phyloP scores from a whole-genome alignment of 495 filamentous ascomycete species.

The Penicillium salamii region DNA sequence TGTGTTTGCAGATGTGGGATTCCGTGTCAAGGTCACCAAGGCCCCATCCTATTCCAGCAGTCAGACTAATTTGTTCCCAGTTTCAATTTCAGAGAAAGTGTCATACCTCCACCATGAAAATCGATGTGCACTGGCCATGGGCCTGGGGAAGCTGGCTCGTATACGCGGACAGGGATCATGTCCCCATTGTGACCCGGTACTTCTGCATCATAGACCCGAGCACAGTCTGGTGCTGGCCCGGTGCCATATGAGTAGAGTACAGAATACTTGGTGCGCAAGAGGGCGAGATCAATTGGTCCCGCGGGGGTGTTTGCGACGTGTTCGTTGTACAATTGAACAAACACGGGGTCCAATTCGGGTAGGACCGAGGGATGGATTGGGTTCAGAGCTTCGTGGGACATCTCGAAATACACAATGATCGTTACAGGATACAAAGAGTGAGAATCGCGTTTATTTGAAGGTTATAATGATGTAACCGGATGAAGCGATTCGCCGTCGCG shows the following conservation, averaged over 20 bases:
- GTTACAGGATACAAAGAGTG: too few relatives aligned
- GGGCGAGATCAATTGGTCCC: constrained; percentile 25
- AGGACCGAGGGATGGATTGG: constrained; percentile 29
- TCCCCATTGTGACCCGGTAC: constrained; percentile 39
- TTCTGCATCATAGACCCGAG: constrained; percentile 29
- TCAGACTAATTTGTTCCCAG: too few relatives aligned
- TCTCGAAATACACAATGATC: neutral
- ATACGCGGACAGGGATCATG: constrained; percentile 39
- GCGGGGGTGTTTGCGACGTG: constrained; percentile 29
- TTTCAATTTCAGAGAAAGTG: too few relatives aligned
- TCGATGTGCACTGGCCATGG: constrained; percentile 49
- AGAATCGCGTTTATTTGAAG: too few relatives aligned
- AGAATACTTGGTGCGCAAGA: constrained; percentile 28
- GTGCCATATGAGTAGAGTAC: constrained; percentile 31
- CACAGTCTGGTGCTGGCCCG: constrained; percentile 24
- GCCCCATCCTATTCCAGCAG: constrained; percentile 47
- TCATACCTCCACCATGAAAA: constrained; percentile 39
- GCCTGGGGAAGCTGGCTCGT: constrained; percentile 39
- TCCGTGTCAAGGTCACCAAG: constrained; percentile 45
- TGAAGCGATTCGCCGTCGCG: constrained; percentile 9
- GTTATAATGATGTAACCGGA: neutral
- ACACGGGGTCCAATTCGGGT: constrained; percentile 25
- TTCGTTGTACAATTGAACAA: constrained; percentile 29
- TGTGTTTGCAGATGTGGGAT: constrained; percentile 32
- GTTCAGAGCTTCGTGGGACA: constrained; percentile 31